phyloP scores from a whole-genome alignment of 2,329 filamentous ascomycete species.

The Biscogniauxia mediterranea region DNA sequence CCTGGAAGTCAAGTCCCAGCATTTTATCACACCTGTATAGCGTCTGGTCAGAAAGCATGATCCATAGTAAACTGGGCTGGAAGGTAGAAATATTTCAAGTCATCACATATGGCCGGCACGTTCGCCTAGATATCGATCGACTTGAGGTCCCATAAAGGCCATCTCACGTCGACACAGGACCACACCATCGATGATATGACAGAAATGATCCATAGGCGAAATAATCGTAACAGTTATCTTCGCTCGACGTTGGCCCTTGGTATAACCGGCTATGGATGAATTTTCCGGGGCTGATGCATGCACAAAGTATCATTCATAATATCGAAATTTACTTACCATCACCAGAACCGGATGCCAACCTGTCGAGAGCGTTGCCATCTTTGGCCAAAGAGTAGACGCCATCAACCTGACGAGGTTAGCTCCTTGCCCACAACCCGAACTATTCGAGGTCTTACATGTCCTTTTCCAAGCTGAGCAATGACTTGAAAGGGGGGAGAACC shows the following conservation, averaged over 20 bases:
- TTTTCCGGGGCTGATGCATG: not conserved
- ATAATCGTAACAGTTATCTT: too few species aligned
- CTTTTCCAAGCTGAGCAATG: slow-evolving; percentile 79
- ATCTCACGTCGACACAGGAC: too few species aligned
- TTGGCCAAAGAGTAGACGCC: slow-evolving; percentile 81
- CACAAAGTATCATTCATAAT: not conserved
- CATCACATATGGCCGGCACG: not conserved
- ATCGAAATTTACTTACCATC: slow-evolving; percentile 52
- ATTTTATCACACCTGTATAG: slow-evolving; percentile 68
- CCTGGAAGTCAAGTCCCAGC: slow-evolving; percentile 26
- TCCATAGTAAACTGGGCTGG: not conserved
- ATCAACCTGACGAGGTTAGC: slow-evolving; percentile 53
- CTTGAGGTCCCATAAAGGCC: not conserved
- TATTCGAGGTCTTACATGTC: slow-evolving; percentile 55
- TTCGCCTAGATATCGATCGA: not conserved
- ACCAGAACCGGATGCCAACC: slow-evolving; percentile 79
- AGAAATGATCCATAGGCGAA: too few species aligned
- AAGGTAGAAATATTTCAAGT: not conserved
- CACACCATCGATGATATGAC: too few species aligned
- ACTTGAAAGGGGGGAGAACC: slow-evolving; percentile 7
- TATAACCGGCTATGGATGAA: too few species aligned
- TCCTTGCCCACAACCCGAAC: not conserved
- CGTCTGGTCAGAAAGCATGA: not conserved
- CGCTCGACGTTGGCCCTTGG: too few species aligned
- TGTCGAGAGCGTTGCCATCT: slow-evolving; percentile 70